Conservation (phyloP, 345 rosid species). For the Acer saccharum region DNA sequence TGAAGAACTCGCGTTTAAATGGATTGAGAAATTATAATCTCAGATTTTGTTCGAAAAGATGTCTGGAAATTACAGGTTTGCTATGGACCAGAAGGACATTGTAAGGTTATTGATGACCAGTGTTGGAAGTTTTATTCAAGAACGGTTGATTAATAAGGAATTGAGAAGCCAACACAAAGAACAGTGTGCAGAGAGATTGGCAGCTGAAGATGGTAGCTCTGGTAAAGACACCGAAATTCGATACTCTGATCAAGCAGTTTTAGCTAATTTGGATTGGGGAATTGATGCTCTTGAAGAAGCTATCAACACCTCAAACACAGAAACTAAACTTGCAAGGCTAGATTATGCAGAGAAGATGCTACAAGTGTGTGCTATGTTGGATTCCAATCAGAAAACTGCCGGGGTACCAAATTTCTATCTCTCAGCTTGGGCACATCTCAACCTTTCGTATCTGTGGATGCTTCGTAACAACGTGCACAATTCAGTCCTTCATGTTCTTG, state of each 20-base stretch:
- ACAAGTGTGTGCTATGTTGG: constrained; percentile 65
- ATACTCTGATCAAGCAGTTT: constrained; percentile 69
- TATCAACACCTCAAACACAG: constrained; percentile 54
- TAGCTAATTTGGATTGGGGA: constrained; percentile 70
- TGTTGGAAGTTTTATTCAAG: constrained; percentile 49
- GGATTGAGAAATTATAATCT: too few species aligned
- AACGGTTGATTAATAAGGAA: constrained; percentile 45
- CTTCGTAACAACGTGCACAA: constrained; percentile 37
- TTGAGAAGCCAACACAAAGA: constrained; percentile 57
- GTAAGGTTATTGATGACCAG: constrained; percentile 36
- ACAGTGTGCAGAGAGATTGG: constrained; percentile 65
- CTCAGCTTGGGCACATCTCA: constrained; percentile 72
- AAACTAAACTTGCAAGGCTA: constrained; percentile 57
- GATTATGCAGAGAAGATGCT: constrained; percentile 72
- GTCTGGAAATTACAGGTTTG: constrained; percentile 44
- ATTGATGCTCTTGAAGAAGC: constrained; percentile 78
- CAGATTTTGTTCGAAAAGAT: constrained; percentile 14
- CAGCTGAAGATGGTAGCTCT: constrained; percentile 51
- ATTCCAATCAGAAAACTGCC: constrained; percentile 53
- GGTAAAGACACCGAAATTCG: constrained; percentile 43
- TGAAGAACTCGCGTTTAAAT: too few species aligned
- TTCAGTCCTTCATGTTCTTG: constrained; percentile 51
- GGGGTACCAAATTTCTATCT: constrained; percentile 74
- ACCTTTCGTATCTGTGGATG: constrained; percentile 61
- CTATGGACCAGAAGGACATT: constrained; percentile 52